Evolutionary conservation across 1,284 basidiomycete species (phyloP), one percentile per base, ranked within the genome.

Genomic region (Papiliotrema nemorosa): DNA sequence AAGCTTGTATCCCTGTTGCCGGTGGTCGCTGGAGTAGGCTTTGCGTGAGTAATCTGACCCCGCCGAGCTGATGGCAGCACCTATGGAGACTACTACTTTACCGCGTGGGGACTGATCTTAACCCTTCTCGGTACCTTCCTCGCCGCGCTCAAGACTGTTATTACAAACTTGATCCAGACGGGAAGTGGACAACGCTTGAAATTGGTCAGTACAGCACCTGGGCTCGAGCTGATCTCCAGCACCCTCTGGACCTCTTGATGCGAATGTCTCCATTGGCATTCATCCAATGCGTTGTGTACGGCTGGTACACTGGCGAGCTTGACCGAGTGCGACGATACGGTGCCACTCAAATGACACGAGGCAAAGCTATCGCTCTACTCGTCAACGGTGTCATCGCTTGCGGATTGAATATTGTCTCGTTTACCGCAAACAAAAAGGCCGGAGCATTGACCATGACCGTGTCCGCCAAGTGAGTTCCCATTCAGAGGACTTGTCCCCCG

Each of bases 11-110:
- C 90, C 3, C 81, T 98, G 40, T 66, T 90, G 20, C 91, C 93
- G 12, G 91, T 97, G 39, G 83, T 97, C 40, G 80, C 82, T 6
- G 94, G 93, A 22, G 91, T 97, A 29, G 90, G 86, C 24, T 84
- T 98, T 52, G 90, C 92, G 88, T 91, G 75, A 70, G 88, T 85
- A 27, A 33, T 12, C 26, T 7, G 24, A 27, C 25, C 10, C 10
- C 41, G 24, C 14, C 40, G 9, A 7, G 29, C 46, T 46, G 42
- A 48, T 24, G 25, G 21, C 59, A 90, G 87, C 10, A 93, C 90
- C 2, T 92, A 90, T 52, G 90, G 90, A 47, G 90, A 92, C 67
- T 93, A 92, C 74, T 86, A 88, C 64, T 91, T 85, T 69, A 93
- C 90, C 0, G 70, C 79, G 2, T 83, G 82, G 72, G 92, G 92